Conservation (phyloP, 331 rosid species). For the Cydonia oblonga region DNA sequence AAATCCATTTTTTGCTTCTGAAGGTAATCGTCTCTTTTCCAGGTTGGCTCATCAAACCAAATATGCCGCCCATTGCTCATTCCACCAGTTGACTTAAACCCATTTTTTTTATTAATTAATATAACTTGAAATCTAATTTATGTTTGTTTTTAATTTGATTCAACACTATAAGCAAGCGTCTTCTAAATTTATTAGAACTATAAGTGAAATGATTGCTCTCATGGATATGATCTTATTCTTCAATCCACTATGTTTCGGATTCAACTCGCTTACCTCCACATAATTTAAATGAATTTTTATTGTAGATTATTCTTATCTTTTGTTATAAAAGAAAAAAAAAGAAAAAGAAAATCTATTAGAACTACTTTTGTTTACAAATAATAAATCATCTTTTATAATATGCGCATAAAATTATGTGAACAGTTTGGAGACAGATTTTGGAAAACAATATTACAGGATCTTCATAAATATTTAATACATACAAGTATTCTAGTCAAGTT, state of each 20-base stretch:
- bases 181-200: neutral
- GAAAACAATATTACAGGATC: neutral
- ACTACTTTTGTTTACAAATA: neutral
- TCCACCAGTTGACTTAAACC: neutral
- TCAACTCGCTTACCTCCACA: too few relatives aligned
- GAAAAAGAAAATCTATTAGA: neutral
- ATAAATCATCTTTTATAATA: too few relatives aligned
- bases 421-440: neutral
- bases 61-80: neutral
- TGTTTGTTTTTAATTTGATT: neutral
- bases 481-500: neutral
- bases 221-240: too few relatives aligned
- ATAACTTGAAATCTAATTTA: neutral
- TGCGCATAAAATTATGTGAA: neutral
- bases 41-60: constrained; percentile 12
- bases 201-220: too few relatives aligned
- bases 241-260: too few relatives aligned
- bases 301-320: neutral
- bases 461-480: neutral
- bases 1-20: constrained; percentile 15
- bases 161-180: neutral
- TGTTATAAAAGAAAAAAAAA: too few relatives aligned
- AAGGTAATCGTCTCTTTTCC: constrained; percentile 3
- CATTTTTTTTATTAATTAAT: neutral
- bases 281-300: too few relatives aligned